A percentile compares a stretch with the other conserved stretches of the same genome.
Conservation (phyloP, 2,329 filamentous ascomycete species). For the Exophiala phaeomuriformis region DNA sequence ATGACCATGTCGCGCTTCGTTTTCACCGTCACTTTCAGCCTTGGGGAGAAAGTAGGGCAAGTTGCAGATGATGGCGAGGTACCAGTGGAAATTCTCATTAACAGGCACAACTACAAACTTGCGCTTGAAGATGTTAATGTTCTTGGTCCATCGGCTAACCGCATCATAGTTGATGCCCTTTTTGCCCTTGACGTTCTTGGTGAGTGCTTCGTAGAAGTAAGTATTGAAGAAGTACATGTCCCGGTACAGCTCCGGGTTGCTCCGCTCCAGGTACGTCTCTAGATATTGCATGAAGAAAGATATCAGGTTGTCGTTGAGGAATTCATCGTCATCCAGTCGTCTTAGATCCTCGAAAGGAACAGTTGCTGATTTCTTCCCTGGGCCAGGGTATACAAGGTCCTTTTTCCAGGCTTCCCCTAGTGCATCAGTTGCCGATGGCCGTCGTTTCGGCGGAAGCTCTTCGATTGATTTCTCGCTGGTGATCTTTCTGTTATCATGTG, state of each 20-base stretch:
- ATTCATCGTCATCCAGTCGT: conserved; percentile 74
- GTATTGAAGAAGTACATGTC: conserved; percentile 86
- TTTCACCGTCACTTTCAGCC: conserved; percentile 6
- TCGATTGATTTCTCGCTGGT: not conserved
- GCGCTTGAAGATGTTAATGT: conserved; percentile 72
- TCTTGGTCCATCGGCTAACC: conserved; percentile 81
- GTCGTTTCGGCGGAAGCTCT: not conserved
- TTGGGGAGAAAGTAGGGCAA: conserved; percentile 35
- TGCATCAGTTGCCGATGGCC: conserved; percentile 17
- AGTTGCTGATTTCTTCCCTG: conserved; percentile 42
- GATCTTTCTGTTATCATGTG: not conserved
- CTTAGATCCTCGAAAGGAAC: conserved; percentile 47
- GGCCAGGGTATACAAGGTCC: conserved; percentile 39
- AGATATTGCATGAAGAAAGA: conserved; percentile 76
- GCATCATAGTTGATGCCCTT: conserved; percentile 69
- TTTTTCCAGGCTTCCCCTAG: conserved; percentile 29
- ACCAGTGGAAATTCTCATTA: conserved; percentile 85
- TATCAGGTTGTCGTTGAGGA: conserved; percentile 87
- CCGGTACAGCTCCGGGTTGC: conserved; percentile 50
- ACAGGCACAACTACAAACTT: conserved; percentile 90
- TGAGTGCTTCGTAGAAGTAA: conserved; percentile 73
- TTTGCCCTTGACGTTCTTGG: conserved; percentile 47
- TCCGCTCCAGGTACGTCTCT: conserved; percentile 52
- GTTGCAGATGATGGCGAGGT: conserved; percentile 91
- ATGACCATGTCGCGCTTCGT: conserved; percentile 21